These are phyloP conservation scores for Cucumis sativus DNA, from an alignment of 306 rosid genomes.

Conservation along the genomic window Cucumber_9930_V3 NC_026656.2:20042501-20043000, in stretches of 20 bases:
- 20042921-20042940: neutral
- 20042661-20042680: conserved; percentile 9
- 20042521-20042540: conserved; percentile 18
- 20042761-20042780: conserved; percentile 22
- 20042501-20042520: conserved; percentile 12
- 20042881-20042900: neutral
- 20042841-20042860: neutral
- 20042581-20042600: too few species aligned
- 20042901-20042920: neutral
- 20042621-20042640: conserved; percentile 21
- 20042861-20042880: neutral
- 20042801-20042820: neutral
- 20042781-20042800: conserved; percentile 11
- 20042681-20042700: neutral
- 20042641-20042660: conserved; percentile 16
- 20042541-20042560: conserved; percentile 25
- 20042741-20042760: conserved; percentile 33
- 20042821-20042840: neutral
- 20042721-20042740: conserved; percentile 18
- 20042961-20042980: neutral
- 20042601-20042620: neutral
- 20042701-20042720: conserved; percentile 23
- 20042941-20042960: neutral
- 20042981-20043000: neutral
- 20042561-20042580: conserved; percentile 16